Evolutionary conservation across 768 basidiomycete species (phyloP).

Genomic region (Mycena rosella): DNA sequence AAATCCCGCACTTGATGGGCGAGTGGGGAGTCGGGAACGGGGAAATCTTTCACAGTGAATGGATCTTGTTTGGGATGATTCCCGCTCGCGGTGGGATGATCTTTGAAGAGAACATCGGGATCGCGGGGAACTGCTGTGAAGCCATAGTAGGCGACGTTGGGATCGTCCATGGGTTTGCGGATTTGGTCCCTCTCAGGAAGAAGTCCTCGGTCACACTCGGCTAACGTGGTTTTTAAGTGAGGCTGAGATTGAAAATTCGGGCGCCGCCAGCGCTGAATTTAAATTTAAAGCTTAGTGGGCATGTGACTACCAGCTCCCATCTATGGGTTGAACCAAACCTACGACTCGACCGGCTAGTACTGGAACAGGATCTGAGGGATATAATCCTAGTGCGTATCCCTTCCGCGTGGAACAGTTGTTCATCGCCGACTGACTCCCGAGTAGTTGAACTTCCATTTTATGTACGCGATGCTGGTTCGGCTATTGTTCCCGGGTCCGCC

Average conservation of each 20-base stretch:
- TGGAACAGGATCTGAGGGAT: too few relatives aligned
- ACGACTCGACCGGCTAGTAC: too few relatives aligned
- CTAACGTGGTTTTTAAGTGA: neutral
- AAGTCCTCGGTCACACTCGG: slow-evolving; percentile 1
- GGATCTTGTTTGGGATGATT: slow-evolving; percentile 56
- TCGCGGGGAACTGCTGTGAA: slow-evolving; percentile 63
- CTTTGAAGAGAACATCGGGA: slow-evolving; percentile 61
- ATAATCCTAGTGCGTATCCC: too few relatives aligned
- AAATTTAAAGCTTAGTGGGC: neutral
- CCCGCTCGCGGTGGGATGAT: slow-evolving; percentile 58
- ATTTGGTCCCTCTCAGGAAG: neutral
- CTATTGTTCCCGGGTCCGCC: too few relatives aligned
- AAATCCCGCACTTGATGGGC: slow-evolving; percentile 54
- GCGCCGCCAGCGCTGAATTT: neutral
- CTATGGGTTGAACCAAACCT: too few relatives aligned
- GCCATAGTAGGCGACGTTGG: slow-evolving; percentile 54
- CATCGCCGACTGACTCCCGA: too few relatives aligned
- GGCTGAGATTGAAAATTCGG: slow-evolving; percentile 23
- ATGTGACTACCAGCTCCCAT: too few relatives aligned
- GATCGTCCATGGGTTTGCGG: slow-evolving; percentile 37
- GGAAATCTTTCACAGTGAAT: slow-evolving; percentile 54
- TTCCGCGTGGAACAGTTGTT: too few relatives aligned
- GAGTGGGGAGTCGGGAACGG: slow-evolving; percentile 57
- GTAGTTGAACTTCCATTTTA: too few relatives aligned
- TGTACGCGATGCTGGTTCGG: too few relatives aligned